phyloP scores from a whole-genome alignment of 108 stramenopile species.

The Hondaea fermentalgiana region DNA sequence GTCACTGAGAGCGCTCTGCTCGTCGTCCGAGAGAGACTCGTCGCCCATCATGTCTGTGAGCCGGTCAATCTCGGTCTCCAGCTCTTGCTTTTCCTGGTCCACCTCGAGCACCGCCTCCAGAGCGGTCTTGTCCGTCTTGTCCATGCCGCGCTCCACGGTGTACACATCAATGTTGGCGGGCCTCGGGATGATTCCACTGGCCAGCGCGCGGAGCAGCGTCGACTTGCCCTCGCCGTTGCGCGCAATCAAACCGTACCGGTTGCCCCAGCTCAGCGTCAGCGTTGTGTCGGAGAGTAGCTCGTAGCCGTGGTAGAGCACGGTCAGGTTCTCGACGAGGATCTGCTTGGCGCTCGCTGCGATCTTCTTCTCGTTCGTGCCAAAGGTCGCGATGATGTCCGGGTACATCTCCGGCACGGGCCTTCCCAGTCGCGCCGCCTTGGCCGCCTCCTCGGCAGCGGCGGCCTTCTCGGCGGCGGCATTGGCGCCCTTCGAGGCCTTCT shows the following conservation, averaged over 20 bases:
- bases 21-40: slow-evolving; percentile 71
- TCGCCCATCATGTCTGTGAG: slow-evolving; percentile 68
- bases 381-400: slow-evolving; percentile 8
- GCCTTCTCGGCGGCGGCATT: slow-evolving; percentile 55
- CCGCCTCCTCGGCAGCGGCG: slow-evolving; percentile 45
- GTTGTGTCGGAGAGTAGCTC: slow-evolving; percentile 83
- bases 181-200: slow-evolving; percentile 83
- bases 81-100: slow-evolving; percentile 73
- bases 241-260: slow-evolving; percentile 73
- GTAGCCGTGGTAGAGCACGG: slow-evolving; percentile 77
- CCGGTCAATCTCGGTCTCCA: slow-evolving; percentile 81
- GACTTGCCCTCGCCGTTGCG: slow-evolving; percentile 67
- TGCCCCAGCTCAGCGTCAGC: slow-evolving; percentile 58
- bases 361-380: slow-evolving; percentile 23
- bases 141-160: slow-evolving; percentile 86
- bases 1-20: slow-evolving; percentile 60
- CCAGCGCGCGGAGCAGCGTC: slow-evolving; percentile 79
- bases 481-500: slow-evolving; percentile 68
- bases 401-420: slow-evolving; percentile 15
- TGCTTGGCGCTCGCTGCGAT: slow-evolving; percentile 71
- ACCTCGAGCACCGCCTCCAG: slow-evolving; percentile 93
- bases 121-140: slow-evolving; percentile 80
- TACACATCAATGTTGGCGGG: slow-evolving; percentile 91
- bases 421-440: background rate
- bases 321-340: slow-evolving; percentile 85